Evolutionary conservation across 2,329 filamentous ascomycete genomes (phyloP).

Genomic region (Alternaria triticina): DNA sequence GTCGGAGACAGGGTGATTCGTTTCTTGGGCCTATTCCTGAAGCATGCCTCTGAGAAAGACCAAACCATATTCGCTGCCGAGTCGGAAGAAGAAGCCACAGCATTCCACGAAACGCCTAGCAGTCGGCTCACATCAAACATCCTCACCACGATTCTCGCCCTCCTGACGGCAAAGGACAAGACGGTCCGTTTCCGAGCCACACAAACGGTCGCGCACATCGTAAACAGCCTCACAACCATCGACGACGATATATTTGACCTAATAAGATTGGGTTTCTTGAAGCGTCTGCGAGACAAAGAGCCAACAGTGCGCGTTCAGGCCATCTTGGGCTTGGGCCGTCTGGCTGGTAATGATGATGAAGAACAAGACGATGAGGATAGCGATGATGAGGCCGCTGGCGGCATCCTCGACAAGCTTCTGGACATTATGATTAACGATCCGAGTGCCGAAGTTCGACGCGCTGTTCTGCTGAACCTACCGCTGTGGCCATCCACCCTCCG

Average conservation of each 20-base stretch:
- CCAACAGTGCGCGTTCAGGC: conserved; percentile 90
- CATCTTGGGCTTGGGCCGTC: conserved; percentile 83
- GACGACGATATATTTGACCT: conserved; percentile 90
- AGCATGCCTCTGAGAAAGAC: conserved; percentile 66
- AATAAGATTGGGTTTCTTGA: conserved; percentile 78
- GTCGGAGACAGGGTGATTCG: conserved; percentile 85
- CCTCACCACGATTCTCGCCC: conserved; percentile 73
- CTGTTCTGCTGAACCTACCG: conserved; percentile 88
- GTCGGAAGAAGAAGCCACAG: conserved; percentile 71
- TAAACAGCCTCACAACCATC: conserved; percentile 90
- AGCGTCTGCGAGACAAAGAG: conserved; percentile 91
- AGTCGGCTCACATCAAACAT: conserved; percentile 78
- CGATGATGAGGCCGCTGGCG: conserved; percentile 68
- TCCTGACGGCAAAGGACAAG: conserved; percentile 90
- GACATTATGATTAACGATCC: conserved; percentile 93
- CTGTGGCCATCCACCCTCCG: conserved; percentile 82
- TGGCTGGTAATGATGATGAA: conserved; percentile 72
- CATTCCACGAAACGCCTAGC: conserved; percentile 81
- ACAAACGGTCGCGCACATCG: conserved; percentile 86
- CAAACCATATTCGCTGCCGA: conserved; percentile 38
- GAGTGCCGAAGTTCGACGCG: conserved; percentile 88
- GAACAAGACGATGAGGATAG: conserved; percentile 70
- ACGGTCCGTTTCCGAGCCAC: conserved; percentile 87
- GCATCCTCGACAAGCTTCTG: conserved; percentile 81
- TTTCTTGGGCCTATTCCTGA: conserved; percentile 87